A percentile compares a stretch with the other conserved stretches of the same genome.
These are phyloP conservation scores for Penicillium sclerotigenum DNA, from an alignment of 2,329 filamentous ascomycete species.

Conservation along the genomic window DNA sequence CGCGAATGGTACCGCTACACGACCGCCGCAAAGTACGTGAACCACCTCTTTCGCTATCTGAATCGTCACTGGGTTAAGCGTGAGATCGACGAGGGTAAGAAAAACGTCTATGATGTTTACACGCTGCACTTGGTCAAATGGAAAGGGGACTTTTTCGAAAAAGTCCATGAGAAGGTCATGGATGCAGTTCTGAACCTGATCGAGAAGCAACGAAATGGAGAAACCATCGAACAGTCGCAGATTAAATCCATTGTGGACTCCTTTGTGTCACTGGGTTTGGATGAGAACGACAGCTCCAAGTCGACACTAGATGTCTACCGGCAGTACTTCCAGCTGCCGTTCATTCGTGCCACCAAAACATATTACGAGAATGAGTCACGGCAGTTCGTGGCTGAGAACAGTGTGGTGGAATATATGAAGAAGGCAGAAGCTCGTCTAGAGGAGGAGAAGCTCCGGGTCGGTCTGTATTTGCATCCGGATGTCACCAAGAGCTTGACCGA, in stretches of 20 bases:
- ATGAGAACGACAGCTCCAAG: conserved; percentile 89
- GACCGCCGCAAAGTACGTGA: conserved; percentile 92
- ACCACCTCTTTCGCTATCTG: conserved; percentile 92
- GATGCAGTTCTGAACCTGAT: conserved; percentile 89
- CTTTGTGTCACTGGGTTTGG: conserved; percentile 89
- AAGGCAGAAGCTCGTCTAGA: conserved; percentile 87
- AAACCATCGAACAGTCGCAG: conserved; percentile 95
- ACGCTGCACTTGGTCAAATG: conserved; percentile 94
- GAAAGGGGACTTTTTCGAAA: conserved; percentile 84
- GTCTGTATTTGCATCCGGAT: conserved; percentile 85
- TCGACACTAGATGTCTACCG: conserved; percentile 94
- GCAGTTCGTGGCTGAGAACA: conserved; percentile 93
- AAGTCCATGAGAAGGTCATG: conserved; percentile 87
- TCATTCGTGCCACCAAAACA: conserved; percentile 74
- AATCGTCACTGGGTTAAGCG: conserved; percentile 99
- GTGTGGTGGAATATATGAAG: conserved; percentile 99
- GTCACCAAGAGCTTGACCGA: conserved; percentile 82
- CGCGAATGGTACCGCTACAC: conserved; percentile 96
- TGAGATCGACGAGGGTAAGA: conserved; percentile 98
- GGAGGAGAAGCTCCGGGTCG: conserved; percentile 92
- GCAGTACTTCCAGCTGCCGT: conserved; percentile 87
- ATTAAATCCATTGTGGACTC: conserved; percentile 97
- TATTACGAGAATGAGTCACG: conserved; percentile 94
- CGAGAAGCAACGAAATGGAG: conserved; percentile 93
- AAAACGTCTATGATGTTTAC: conserved; percentile 97